phyloP scores from a whole-genome alignment of 805 yeast species.

The Wickerhamiella slavikovae region DNA sequence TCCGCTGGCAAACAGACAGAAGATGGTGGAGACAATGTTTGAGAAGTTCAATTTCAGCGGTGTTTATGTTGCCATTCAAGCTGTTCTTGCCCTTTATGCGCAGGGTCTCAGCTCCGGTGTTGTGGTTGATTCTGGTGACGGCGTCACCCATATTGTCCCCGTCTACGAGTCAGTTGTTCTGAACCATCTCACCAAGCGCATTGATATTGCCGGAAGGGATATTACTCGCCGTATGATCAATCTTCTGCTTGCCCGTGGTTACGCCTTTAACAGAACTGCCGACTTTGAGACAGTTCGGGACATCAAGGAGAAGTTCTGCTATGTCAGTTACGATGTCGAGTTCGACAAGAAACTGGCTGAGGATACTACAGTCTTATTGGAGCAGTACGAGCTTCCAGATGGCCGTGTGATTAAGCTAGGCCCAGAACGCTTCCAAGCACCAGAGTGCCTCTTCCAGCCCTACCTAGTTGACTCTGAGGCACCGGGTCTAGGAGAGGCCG shows the following conservation, averaged over 20 bases:
- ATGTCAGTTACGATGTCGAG: slow-evolving; percentile 84
- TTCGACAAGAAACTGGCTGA: slow-evolving; percentile 71
- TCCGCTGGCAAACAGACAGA: slow-evolving; percentile 74
- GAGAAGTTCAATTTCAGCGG: slow-evolving; percentile 82
- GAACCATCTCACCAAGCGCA: slow-evolving; percentile 75
- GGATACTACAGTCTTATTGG: slow-evolving; percentile 90
- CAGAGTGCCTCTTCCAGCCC: slow-evolving; percentile 94
- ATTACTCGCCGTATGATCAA: slow-evolving; percentile 92
- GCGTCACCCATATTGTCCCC: slow-evolving; percentile 96
- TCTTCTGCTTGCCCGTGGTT: slow-evolving; percentile 80
- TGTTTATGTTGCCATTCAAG: slow-evolving; percentile 89
- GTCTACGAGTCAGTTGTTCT: slow-evolving; percentile 95
- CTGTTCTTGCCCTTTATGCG: slow-evolving; percentile 92
- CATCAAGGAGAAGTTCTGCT: slow-evolving; percentile 88
- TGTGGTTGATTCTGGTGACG: slow-evolving; percentile 96
- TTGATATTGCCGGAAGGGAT: slow-evolving; percentile 96
- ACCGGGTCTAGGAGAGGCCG: slow-evolving; percentile 85
- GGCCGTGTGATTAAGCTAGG: slow-evolving; percentile 89
- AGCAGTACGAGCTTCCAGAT: slow-evolving; percentile 84
- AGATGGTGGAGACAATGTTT: slow-evolving; percentile 83
- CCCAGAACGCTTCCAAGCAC: slow-evolving; percentile 89
- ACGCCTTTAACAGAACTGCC: slow-evolving; percentile 94
- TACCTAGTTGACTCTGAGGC: slow-evolving; percentile 87
- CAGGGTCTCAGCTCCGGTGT: slow-evolving; percentile 95
- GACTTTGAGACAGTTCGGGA: slow-evolving; percentile 98